A percentile compares a stretch with the other conserved stretches of the same genome.
These are phyloP conservation scores for Lathyrus tuberosus DNA, from an alignment of 306 rosid genomes.

Conservation along the genomic window DNA sequence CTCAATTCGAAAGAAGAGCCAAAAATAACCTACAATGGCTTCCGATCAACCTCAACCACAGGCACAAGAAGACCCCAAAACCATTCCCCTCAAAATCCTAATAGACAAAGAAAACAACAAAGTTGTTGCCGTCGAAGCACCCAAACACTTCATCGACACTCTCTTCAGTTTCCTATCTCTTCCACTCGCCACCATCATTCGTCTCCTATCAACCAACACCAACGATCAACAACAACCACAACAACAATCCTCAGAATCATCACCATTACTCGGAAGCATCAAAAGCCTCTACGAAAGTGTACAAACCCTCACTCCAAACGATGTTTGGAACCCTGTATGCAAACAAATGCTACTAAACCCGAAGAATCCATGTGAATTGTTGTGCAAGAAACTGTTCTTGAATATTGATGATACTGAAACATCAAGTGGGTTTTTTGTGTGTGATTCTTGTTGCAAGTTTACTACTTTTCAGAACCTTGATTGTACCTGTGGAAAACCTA, in stretches of 20 bases:
- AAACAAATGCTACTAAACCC: slow-evolving; percentile 38
- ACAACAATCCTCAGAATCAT: too few species aligned
- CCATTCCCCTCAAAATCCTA: slow-evolving; percentile 22
- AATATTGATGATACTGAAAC: slow-evolving; percentile 23
- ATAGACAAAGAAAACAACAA: slow-evolving; percentile 30
- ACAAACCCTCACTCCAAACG: slow-evolving; percentile 1
- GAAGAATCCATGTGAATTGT: slow-evolving; percentile 16
- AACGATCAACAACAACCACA: background rate
- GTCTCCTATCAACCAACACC: background rate
- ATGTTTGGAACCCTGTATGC: slow-evolving; percentile 27
- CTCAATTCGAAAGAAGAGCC: too few species aligned
- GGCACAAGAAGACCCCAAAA: background rate
- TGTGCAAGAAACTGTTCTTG: slow-evolving; percentile 21
- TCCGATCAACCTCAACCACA: background rate
- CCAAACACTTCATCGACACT: slow-evolving; percentile 35
- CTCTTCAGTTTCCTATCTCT: slow-evolving; percentile 44
- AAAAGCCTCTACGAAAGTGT: slow-evolving; percentile 33
- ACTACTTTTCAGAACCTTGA: background rate
- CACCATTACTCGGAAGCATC: slow-evolving; percentile 11
- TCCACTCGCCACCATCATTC: slow-evolving; percentile 41
- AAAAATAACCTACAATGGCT: slow-evolving; percentile 20
- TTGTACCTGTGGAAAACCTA: slow-evolving; percentile 28
- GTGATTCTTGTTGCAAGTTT: slow-evolving; percentile 27
- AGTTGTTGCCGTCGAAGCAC: slow-evolving; percentile 29
- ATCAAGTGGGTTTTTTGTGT: background rate